Base-by-base conservation (phyloP, 805 yeast species). In the Groenewaldozyma salmanticensis region DNA sequence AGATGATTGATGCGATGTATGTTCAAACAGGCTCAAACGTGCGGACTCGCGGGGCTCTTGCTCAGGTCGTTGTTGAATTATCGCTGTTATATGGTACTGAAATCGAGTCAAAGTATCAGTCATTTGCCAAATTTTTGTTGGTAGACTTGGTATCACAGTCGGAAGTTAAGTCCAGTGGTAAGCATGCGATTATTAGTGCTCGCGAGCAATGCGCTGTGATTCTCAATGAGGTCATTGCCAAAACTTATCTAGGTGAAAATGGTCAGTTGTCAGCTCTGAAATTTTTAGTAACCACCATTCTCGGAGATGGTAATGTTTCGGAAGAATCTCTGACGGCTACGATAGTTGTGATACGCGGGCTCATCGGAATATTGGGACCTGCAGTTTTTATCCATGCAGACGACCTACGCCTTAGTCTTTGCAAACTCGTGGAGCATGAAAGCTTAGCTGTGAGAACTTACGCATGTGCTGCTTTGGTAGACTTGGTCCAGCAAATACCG, bases 171-270 rank as follows among this genome's bases (percentile, higher is more conserved):
- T 24, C 35, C 34, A 16, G 15, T 13, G 40, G 42, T 31, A 43
- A 46, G 9, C 45, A 48, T 33, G 44, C 42, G 31, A 27, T 31
- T n/a, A 21, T 53, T 15, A 43, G 48, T 6, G 54, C 57, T 3
- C 42, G 51, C 18, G 38, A 47, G 6, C 61, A 58, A 36, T 46
- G 50, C 9, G 15, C 33, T 15, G 50, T 53, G 35, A 27, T 58
- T 19, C 44, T 59, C n/a, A 46, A 47, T 20, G 53, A 51, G 9
- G 40, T 57, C 18, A 44, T 59, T 15, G 50, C 54, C 3, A 44
- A 35, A 21, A 47, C 51, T 37, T 31, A 55, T n/a, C 46, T 59
- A 11, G 61, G 61, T 11, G 63, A 59, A 33, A 42, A 39, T 27
- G 59, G 59, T 20, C 53, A 54, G 31, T 18, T 54, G 21, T 15